Base-by-base conservation (phyloP, 371 early-diverging fungal genomes). In the Conidiobolus incongruus region DNA sequence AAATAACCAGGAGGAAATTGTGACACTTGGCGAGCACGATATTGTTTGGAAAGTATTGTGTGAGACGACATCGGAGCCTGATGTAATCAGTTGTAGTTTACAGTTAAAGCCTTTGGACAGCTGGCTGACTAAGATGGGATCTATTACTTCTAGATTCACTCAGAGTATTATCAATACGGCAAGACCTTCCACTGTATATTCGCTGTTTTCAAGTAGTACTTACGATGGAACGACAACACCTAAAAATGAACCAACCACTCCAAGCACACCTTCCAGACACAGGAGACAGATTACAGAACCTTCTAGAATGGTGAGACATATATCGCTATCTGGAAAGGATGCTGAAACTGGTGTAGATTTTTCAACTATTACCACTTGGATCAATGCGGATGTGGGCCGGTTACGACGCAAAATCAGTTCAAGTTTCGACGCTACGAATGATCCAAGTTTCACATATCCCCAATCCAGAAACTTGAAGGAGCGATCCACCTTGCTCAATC, bases 161-260 rank as follows among this genome's bases (percentile, higher is more conserved):
- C 21, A 47, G 22, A 37, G 21, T 20, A 17, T 36, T 19, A 23
- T 38, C 13, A 19, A 38, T n/a, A 38, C 15, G 30, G 26, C 46
- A 16, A 15, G 47, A 13, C 47, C 47, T 4, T 30, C 40, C 4
- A 40, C 47, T 17, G 40, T 47, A 13, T 47, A 40, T 17, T 34
- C 39, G 4, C 21, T 38, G 7, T 38, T 38, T n/a, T n/a, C n/a
- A n/a, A n/a, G n/a, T n/a, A n/a, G n/a, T n/a, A n/a, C n/a, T n/a
- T n/a, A n/a, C n/a, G n/a, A n/a, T n/a, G n/a, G n/a, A n/a, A n/a
- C n/a, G n/a, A n/a, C n/a, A n/a, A n/a, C n/a, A n/a, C n/a, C n/a
- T n/a, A n/a, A n/a, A n/a, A n/a, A n/a, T n/a, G n/a, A n/a, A n/a
- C n/a, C n/a, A n/a, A n/a, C n/a, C n/a, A n/a, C n/a, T n/a, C n/a